Evolutionary conservation across 2,329 filamentous ascomycete genomes (phyloP), one percentile per base, ranked within the genome.

Genomic region (Apiospora koreana): DNA sequence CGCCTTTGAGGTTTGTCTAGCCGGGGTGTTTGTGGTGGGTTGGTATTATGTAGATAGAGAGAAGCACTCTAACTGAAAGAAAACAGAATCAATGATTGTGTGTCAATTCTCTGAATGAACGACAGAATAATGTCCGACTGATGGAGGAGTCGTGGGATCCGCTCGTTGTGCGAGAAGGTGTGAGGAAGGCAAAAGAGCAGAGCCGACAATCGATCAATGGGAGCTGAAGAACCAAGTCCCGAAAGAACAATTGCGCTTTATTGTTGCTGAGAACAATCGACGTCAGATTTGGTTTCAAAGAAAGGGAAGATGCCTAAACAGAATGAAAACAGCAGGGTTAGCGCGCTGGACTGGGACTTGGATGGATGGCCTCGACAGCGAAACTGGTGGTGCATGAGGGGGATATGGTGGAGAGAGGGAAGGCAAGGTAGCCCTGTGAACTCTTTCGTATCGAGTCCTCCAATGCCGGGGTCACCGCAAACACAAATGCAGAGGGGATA

Each of bases 81-180:
- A 62, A 62, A 62, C 54, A 45, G 65, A 54, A 58, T 68, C 45
- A 71, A 70, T 65, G 48, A 54, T 67, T 68, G 69, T 65, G 73
- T 72, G 64, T 66, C 64, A 45, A 66, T 69, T 68, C 74, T 74
- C 74, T 70, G 76, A 78, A 77, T 75, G 76, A 78, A 73, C 72
- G 74, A 76, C 71, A 70, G 25, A 23, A 69, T 66, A 41, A 70
- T 68, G 71, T 72, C 73, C 66, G 70, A 75, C 43, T 72, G 72
- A 69, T 70, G 68, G 71, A 70, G 70, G 73, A 72, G 72, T 45
- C 69, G 71, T 72, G 64, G 69, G 69, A 69, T 28, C 12, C 65
- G 28, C 65, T 28, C 69, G 70, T 41, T 67, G 38, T 68, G 71
- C 69, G 62, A 71, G 67, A 69, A 72, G 67, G 69, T 70, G 71